Evolutionary conservation across 2,329 filamentous ascomycete species (phyloP), one percentile per base, ranked within the genome.

Genomic region (Diplodia seriata): DNA sequence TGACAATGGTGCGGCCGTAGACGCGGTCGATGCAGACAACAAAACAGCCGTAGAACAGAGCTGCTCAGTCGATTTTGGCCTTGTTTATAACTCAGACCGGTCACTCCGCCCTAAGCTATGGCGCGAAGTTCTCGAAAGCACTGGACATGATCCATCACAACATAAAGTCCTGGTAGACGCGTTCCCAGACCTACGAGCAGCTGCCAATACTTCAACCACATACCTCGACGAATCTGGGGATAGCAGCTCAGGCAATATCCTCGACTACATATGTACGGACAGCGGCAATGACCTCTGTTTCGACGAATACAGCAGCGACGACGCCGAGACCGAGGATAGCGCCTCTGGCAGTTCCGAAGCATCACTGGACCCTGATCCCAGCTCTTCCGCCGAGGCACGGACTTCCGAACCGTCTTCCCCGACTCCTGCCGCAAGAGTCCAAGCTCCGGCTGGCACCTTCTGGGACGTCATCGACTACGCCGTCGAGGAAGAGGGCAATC

Each of bases 401-500:
- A 43, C 40, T n/a, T 43, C 40, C 40, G 40, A 43, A 43, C 40
- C 18, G 49, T 12, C 20, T 18, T 33, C 51, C 14, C 12, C 51
- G 14, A 8, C 12, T 33, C 8, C 51, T 18, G 18, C 15, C 15
- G 26, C 26, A 14, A 15, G 6, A 4, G 8, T 5, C 8, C 26
- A 7, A 8, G 14, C 51, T 7, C 14, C 26, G 4, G 14, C 51
- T 12, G 18, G 14, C 1, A 54, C 51, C 7, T 54, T 54, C 51
- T 54, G 51, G 51, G 51, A 29, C 26, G 51, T 36, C 51, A 54
- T 54, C 7, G 51, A 54, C 31, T 31, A 33, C 14, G 51, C 51
- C 2, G 15, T 54, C 5, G 51, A 54, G 29, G 23, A 54, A 33
- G 51, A 33, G 14, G 51, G 54, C 33, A 56, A 56, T 40, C 33